Evolutionary conservation across 495 filamentous ascomycete species (phyloP).

Genomic region (Annulohypoxylon bovei): DNA sequence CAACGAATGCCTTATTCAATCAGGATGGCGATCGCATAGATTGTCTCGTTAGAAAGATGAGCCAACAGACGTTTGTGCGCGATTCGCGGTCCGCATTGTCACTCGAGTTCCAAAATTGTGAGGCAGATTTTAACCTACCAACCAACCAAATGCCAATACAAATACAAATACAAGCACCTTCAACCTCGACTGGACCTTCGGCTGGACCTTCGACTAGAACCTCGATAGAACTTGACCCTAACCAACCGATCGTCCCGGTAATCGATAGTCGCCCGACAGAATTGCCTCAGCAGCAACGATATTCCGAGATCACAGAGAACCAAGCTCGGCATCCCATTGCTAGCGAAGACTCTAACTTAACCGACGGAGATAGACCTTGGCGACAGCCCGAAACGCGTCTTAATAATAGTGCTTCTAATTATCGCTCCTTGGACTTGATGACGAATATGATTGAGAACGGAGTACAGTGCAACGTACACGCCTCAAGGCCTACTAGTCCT

Average conservation of each 20-base stretch:
- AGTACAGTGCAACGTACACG: constrained; percentile 51
- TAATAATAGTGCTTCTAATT: constrained; percentile 25
- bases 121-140: constrained; percentile 3
- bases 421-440: constrained; percentile 43
- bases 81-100: constrained; percentile 10
- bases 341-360: constrained; percentile 2
- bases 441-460: constrained; percentile 50
- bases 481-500: constrained; percentile 32
- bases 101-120: background rate
- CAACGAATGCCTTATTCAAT: background rate
- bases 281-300: constrained; percentile 3
- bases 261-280: constrained; percentile 5
- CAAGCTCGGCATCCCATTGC: background rate
- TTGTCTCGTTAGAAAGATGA: constrained; percentile 48
- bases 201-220: background rate
- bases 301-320: background rate
- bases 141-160: constrained; percentile 9
- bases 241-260: constrained; percentile 12
- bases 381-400: constrained; percentile 31
- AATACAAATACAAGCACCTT: constrained; percentile 18
- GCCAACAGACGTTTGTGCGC: constrained; percentile 48
- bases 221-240: constrained; percentile 6
- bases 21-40: constrained; percentile 40
- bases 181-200: constrained; percentile 7
- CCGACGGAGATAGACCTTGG: constrained; percentile 16